phyloP scores from a whole-genome alignment of 768 basidiomycete species.

The Cubamyces lactineus region DNA sequence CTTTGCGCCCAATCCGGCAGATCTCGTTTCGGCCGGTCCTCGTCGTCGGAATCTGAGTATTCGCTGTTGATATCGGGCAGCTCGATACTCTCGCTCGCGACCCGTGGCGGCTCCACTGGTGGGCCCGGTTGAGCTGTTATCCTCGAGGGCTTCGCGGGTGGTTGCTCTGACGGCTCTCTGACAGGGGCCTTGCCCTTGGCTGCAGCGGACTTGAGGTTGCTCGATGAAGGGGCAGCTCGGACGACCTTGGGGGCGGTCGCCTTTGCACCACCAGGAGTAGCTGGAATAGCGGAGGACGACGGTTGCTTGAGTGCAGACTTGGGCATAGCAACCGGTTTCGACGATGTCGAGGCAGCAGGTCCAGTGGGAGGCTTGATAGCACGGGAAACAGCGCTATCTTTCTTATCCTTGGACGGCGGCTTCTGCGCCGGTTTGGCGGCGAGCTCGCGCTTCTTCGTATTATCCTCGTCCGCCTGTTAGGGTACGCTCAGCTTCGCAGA shows the following conservation, averaged over 20 bases:
- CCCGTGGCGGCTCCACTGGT: slow-evolving; percentile 46
- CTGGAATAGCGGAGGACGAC: slow-evolving; percentile 6
- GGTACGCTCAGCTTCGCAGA: not conserved
- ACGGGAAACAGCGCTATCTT: slow-evolving; percentile 37
- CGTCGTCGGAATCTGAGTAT: slow-evolving; percentile 90
- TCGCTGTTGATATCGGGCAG: slow-evolving; percentile 96
- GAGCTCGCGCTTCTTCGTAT: slow-evolving; percentile 71
- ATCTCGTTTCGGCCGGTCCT: slow-evolving; percentile 72
- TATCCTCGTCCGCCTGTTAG: slow-evolving; percentile 62
- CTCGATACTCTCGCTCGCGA: slow-evolving; percentile 76
- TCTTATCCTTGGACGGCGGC: slow-evolving; percentile 58
- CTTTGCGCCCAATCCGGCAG: slow-evolving; percentile 92
- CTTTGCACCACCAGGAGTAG: slow-evolving; percentile 14
- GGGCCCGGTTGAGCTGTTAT: slow-evolving; percentile 34
- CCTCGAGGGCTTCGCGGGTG: slow-evolving; percentile 66
- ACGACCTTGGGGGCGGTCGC: slow-evolving; percentile 20
- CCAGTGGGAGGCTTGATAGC: slow-evolving; percentile 34
- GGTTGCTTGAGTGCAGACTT: slow-evolving; percentile 22
- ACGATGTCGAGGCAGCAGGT: slow-evolving; percentile 24
- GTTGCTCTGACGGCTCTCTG: slow-evolving; percentile 54
- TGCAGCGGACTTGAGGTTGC: slow-evolving; percentile 41
- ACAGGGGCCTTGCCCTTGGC: slow-evolving; percentile 50
- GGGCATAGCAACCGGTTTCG: slow-evolving; percentile 15
- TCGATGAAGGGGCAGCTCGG: slow-evolving; percentile 30
- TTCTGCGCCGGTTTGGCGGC: slow-evolving; percentile 58